These are phyloP conservation scores for Chrysanthemum makinoi DNA, from an alignment of 129 eudicot genomes.

Conservation along the genomic window DNA sequence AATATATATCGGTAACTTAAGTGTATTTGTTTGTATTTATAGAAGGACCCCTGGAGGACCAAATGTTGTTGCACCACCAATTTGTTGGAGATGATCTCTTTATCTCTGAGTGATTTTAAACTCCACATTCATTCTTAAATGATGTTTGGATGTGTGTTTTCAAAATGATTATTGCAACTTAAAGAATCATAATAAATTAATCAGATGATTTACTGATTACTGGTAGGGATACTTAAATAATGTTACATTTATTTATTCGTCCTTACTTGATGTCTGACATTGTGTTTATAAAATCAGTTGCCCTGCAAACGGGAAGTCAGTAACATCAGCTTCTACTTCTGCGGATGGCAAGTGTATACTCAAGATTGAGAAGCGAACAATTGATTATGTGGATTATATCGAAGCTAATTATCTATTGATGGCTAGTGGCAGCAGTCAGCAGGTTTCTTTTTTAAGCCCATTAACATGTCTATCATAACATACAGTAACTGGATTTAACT, in stretches of 20 bases:
- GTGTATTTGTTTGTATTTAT: not conserved
- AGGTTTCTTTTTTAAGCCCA: slow-evolving; percentile 44
- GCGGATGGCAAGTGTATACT: slow-evolving; percentile 54
- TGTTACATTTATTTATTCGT: not conserved
- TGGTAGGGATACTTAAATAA: not conserved
- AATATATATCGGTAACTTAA: not conserved
- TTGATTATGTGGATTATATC: slow-evolving; percentile 60
- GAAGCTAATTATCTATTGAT: slow-evolving; percentile 76
- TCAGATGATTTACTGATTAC: too few species aligned
- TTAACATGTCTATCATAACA: slow-evolving; percentile 6
- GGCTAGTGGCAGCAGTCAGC: slow-evolving; percentile 91
- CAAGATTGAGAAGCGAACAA: slow-evolving; percentile 69
- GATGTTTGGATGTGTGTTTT: not conserved
- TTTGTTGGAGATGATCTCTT: not conserved
- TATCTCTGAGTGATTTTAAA: not conserved
- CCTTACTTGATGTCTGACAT: not conserved
- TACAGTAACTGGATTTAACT: not conserved
- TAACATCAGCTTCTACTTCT: slow-evolving; percentile 58
- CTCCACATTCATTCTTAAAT: not conserved
- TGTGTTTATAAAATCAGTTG: slow-evolving; percentile 44
- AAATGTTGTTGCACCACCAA: not conserved
- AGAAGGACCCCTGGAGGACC: not conserved
- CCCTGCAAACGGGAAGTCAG: slow-evolving; percentile 82
- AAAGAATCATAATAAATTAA: not conserved
- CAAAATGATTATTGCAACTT: not conserved